Base-by-base conservation (phyloP, 2,329 filamentous ascomycete species). In the Aspergillus tanneri region DNA sequence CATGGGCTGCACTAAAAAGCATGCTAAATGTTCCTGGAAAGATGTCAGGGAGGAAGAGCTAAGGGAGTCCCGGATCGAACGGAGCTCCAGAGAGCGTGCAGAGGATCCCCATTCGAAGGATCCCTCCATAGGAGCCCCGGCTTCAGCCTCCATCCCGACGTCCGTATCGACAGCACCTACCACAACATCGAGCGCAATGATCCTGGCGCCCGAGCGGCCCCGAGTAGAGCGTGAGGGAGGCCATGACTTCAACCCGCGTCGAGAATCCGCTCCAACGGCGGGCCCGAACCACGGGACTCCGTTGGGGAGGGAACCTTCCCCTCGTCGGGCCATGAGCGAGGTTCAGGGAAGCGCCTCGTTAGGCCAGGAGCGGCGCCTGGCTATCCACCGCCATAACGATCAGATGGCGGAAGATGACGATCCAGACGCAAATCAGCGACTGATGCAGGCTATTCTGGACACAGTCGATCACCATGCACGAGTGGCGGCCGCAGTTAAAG, bases 11-110 rank as follows among this genome's bases (percentile, higher is more conserved):
- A 95, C 90, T 0, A 91, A 88, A 66, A 95, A 95, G 66, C 90
- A 95, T 65, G 88, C 88, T 16, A 91, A 90, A 61, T 95, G 90
- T 66, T 85, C 84, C 11, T 95, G 90, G 90, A 87, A 85, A 57
- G 83, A 87, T 36, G 82, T 93, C n/a, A 84, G 82, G 12, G 83
- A 88, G 24, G 85, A 86, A 3, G 90, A 95, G 59, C 55, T 82
- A 9, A 65, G 61, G 12, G 63, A 67, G 16, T 46, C 50, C 19
- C 68, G 56, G 42, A 46, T 45, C 22, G 50, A 51, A 18, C 56
- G 39, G 30, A 51, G 22, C 43, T 45, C 42, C 6, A 55, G 44
- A 14, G 55, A 56, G 40, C 42, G 39, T n/a, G 46, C 38, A 5
- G 58, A 57, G 19, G 57, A 54, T 11, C 21, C 53, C 18, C 47